Evolutionary conservation across 2,329 filamentous ascomycete species (phyloP), one percentile per base, ranked within the genome.

Genomic region (Aspergillus texensis): DNA sequence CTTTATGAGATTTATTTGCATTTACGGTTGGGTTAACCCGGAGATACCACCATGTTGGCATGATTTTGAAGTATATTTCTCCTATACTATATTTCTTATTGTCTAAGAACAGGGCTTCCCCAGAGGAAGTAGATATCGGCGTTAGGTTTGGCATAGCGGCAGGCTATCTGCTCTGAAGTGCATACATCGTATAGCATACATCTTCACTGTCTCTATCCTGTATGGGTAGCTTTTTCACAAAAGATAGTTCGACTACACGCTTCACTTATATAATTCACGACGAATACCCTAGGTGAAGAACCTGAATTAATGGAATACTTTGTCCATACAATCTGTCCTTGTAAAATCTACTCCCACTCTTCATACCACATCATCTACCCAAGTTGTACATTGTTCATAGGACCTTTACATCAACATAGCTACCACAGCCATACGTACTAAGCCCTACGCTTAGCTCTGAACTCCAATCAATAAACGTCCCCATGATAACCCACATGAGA

Each of bases 41-140:
- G 71, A 74, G 75, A 77, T 77, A 77, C 75, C 75, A 77, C 55
- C 53, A 55, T 12, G 21, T 55, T 55, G 52, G 34, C 52, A 26
- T 65, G 62, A 64, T 68, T 66, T 46, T 66, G 59, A 46, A 60
- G 56, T 60, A 32, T 39, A 60, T 58, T 67, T 60, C 30, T 39
- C 54, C 57, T 66, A 56, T 52, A 57, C 59, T 61, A 46, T 45
- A 50, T 63, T 56, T 65, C 45, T 55, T 21, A 21, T 58, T 52
- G 28, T 52, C 28, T 52, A 4, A 52, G 19, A 52, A 52, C 21
- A 43, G 34, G 46, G 53, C 54, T 57, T 57, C 43, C 39, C 8
- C 32, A n/a, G 50, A 41, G 52, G 32, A 55, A 55, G 52, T 54
- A 36, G 32, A 55, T 26, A 46, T 56, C 12, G 52, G 52, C 52